Base-by-base conservation (phyloP, 305 asterid genomes). In the Fraxinus platypoda region DNA sequence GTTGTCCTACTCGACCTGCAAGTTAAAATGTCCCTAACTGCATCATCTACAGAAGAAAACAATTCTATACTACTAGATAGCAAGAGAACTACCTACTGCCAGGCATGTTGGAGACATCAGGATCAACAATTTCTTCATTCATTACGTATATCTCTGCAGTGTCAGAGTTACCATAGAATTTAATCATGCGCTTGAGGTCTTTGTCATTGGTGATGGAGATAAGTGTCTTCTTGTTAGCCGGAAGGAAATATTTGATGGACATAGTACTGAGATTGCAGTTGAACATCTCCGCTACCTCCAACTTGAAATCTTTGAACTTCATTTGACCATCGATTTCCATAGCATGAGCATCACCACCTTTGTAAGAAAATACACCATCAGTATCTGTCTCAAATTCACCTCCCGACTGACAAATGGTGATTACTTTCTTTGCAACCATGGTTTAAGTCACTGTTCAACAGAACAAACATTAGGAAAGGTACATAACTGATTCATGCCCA, bases 281-380 rank as follows among this genome's bases (percentile, higher is more conserved):
- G 84, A 92, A 96, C 99, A 96, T 96, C 88, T 96, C 99, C 0
- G 98, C 92, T 59, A 93, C 94, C 93, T 96, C 99, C 70, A 76
- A 30, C 87, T 88, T 94, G 82, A 96, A 91, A 86, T 92, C 94
- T 80, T 85, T 92, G 79, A 87, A 94, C 85, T 88, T 90, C 98
- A 93, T 83, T 75, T 90, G 84, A 76, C 88, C 97, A 80, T 96
- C 98, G 25, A 96, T 88, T 88, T 96, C 99, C 97, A 96, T 96
- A 38, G 99, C 99, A 90, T 96, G 99, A 66, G 99, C 99, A 87
- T 96, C 98, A 72, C 99, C 98, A n/a, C 99, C 99, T 88, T 90
- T 89, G 87, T 96, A 96, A 35, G 87, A 85, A 11, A 94, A 88
- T 81, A 80, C 74, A 8, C 99, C 99, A 76, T 93, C 97, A 41